phyloP scores from a whole-genome alignment of 2,329 filamentous ascomycete genomes.

The Monilinia laxa region DNA sequence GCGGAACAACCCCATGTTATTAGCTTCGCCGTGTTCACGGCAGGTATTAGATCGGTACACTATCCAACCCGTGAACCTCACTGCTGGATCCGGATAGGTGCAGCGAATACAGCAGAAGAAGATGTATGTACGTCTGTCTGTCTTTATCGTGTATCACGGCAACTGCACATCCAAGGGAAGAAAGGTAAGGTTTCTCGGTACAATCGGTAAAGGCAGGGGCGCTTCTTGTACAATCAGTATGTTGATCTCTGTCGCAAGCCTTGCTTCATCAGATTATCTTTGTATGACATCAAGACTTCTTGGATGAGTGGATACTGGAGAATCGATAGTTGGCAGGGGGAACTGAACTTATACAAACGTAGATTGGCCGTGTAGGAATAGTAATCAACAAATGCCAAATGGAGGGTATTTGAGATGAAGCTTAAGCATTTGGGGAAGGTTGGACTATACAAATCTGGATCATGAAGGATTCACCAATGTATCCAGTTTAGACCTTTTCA shows the following conservation, averaged over 20 bases:
- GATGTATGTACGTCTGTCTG: slow-evolving; percentile 6
- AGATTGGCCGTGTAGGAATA: background rate
- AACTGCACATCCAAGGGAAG: slow-evolving; percentile 1
- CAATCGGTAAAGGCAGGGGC: slow-evolving; percentile 1
- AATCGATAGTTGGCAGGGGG: slow-evolving; percentile 2
- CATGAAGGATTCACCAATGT: background rate
- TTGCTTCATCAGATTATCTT: slow-evolving; percentile 14
- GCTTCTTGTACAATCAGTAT: background rate
- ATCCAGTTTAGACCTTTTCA: too few relatives aligned
- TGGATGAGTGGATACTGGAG: background rate
- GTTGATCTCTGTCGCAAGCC: slow-evolving; percentile 10
- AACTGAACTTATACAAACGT: background rate
- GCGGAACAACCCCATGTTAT: slow-evolving; percentile 4
- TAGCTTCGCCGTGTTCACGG: slow-evolving; percentile 11
- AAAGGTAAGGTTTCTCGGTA: slow-evolving; percentile 9
- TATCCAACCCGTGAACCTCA: slow-evolving; percentile 14
- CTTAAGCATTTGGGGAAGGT: background rate
- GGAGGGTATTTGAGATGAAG: background rate
- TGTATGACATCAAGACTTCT: slow-evolving; percentile 11
- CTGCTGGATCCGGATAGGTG: slow-evolving; percentile 20
- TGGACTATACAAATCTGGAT: background rate
- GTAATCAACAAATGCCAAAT: background rate
- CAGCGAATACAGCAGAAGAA: slow-evolving; percentile 17
- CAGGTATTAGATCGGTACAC: slow-evolving; percentile 6
- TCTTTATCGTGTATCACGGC: slow-evolving; percentile 13